Conservation (phyloP, 78 protist species). For the Speleostelium caveatum region DNA sequence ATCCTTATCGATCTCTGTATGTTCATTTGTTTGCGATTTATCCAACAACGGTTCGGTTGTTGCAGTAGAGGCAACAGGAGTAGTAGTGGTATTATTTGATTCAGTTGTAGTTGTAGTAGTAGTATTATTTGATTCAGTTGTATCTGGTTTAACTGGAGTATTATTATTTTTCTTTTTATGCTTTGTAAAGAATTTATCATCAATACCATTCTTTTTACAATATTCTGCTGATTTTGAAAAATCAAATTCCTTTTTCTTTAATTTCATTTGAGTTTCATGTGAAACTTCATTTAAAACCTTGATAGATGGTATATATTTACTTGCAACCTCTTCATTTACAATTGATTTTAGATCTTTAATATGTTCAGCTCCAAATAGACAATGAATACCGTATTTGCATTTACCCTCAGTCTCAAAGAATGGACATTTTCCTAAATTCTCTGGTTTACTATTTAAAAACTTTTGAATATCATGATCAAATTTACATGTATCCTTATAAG, state of each 20-base stretch:
- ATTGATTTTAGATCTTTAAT: conserved; percentile 26
- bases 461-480: conserved; percentile 56
- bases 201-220: background rate
- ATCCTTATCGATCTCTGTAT: conserved; percentile 27
- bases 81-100: background rate
- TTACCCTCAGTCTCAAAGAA: conserved; percentile 54
- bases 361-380: conserved; percentile 67
- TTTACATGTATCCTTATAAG: conserved; percentile 44
- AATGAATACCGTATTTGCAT: conserved; percentile 73
- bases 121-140: background rate
- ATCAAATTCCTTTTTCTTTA: background rate
- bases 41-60: background rate
- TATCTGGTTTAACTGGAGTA: background rate
- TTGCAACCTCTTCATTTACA: background rate
- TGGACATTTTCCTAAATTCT: conserved; percentile 23
- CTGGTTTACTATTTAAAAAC: conserved; percentile 48
- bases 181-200: background rate
- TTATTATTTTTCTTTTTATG: background rate
- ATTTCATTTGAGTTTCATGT: background rate
- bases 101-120: conserved; percentile 19
- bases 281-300: conserved; percentile 3
- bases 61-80: background rate
- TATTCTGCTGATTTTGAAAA: conserved; percentile 12
- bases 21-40: conserved; percentile 43
- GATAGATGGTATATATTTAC: background rate